Conservation (phyloP, 2,329 filamentous ascomycete genomes). For the Cytospora chrysosperma region DNA sequence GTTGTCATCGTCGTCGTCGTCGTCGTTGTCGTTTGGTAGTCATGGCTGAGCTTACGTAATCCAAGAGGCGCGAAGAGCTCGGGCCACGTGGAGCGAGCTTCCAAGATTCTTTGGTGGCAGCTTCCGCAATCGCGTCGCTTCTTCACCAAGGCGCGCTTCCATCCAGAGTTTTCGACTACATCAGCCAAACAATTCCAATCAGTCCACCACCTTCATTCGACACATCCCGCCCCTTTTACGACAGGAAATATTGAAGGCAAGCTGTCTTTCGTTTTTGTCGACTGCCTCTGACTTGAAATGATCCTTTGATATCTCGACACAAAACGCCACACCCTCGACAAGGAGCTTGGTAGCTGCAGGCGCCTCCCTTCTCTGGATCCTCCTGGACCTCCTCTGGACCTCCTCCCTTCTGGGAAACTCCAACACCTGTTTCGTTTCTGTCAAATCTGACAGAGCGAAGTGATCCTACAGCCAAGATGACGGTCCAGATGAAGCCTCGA, state of each 20-base stretch:
- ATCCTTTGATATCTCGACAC: neutral
- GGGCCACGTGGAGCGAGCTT: neutral
- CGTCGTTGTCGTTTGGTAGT: neutral
- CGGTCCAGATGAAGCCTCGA: constrained; percentile 35
- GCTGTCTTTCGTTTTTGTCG: constrained; percentile 9
- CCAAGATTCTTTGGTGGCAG: neutral
- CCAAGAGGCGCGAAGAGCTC: neutral
- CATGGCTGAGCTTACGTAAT: neutral
- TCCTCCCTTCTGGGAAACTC: too few relatives aligned
- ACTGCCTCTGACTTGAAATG: constrained; percentile 11
- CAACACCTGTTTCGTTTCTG: neutral
- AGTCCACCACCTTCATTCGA: neutral
- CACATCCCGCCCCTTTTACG: neutral
- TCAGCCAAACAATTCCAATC: too few relatives aligned
- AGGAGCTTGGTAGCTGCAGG: constrained; percentile 1
- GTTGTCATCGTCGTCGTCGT: neutral
- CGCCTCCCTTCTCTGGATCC: neutral
- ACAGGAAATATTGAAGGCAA: neutral
- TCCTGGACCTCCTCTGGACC: too few relatives aligned
- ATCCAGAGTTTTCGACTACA: neutral
- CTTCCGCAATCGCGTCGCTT: neutral
- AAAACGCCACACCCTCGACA: neutral
- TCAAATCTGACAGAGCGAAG: neutral
- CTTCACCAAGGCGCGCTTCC: neutral
- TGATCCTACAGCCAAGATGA: constrained; percentile 23